These are phyloP conservation scores for Lactarius vividus DNA, from an alignment of 768 basidiomycete genomes.

Conservation along the genomic window DNA sequence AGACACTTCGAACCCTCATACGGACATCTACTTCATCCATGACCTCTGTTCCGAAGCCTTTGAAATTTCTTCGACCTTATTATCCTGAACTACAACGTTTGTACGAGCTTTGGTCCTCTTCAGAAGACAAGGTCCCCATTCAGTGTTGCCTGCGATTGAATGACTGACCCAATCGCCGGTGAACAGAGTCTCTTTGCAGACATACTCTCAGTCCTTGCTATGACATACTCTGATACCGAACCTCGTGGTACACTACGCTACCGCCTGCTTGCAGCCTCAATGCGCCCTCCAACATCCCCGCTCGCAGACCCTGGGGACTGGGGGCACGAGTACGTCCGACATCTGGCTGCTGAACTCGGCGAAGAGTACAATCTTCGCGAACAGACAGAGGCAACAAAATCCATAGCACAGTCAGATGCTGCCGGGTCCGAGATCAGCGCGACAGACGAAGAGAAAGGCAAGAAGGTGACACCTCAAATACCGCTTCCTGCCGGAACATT, in stretches of 20 bases:
- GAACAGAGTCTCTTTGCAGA: constrained; percentile 88
- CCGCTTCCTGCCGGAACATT: constrained; percentile 51
- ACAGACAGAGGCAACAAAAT: constrained; percentile 43
- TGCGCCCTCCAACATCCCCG: constrained; percentile 60
- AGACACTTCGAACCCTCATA: constrained; percentile 90
- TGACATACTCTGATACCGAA: constrained; percentile 99
- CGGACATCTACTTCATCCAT: constrained; percentile 96
- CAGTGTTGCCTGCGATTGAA: constrained; percentile 7
- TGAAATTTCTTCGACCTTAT: constrained; percentile 95
- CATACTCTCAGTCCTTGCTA: constrained; percentile 95
- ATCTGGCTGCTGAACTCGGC: constrained; percentile 93
- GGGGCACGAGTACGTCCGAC: constrained; percentile 99
- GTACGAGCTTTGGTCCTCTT: constrained; percentile 77
- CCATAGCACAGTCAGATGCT: constrained; percentile 24
- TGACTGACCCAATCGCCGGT: constrained; percentile 8
- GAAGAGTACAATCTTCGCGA: constrained; percentile 84
- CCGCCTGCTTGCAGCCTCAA: constrained; percentile 76
- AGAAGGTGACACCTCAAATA: constrained; percentile 33
- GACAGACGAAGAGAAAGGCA: constrained; percentile 32
- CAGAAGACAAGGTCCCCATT: constrained; percentile 67
- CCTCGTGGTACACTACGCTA: constrained; percentile 94
- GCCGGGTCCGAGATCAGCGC: constrained; percentile 31
- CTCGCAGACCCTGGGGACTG: constrained; percentile 91
- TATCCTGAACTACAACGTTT: constrained; percentile 83
- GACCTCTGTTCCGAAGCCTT: constrained; percentile 98